Evolutionary conservation across 495 filamentous ascomycete species (phyloP), one percentile per base, ranked within the genome.

Genomic region (Podospora appendiculata): DNA sequence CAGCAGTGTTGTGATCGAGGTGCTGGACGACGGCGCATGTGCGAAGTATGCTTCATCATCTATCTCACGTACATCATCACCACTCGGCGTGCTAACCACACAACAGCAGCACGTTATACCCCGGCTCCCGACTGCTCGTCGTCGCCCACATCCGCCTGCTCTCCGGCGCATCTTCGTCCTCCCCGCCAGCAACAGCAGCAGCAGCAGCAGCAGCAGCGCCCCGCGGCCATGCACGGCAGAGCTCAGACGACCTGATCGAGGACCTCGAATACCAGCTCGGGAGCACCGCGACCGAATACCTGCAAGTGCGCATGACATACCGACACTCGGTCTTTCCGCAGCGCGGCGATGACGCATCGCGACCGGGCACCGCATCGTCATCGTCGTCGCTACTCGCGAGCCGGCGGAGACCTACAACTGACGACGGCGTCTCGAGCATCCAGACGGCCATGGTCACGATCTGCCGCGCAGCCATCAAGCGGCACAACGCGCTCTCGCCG

Each of bases 241-340:
- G 56, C 42, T 71, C 78, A 2, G 71, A 75, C 32, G 67, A 72
- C 38, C 65, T 81, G 11, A 75, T 81, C 2, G 67, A 75, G 32
- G 73, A 78, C 46, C 63, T 81, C 14, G 74, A 80, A 47, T 60
- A 57, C 19, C 66, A 76, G 38, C 63, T 81, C 4, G 75, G 76
- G n/a, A 61, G 62, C 36, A 59, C 59, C 8, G 51, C 51, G 42
- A 66, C 57, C 1, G 59, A 70, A 19, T 79, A 75, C 49, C 42
- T 79, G n/a, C 67, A 65, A n/a, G 64, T 79, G 16, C 61, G 67
- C 14, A 38, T 81, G 5, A 63, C 56, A 6, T 81, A 79, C 45
- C 63, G 65, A 1, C 75, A 80, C 55, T 77, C 78, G 0, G 76
- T 62, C 2, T 79, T 80, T 45, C 66, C 68, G 11, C 51, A 58